Base-by-base conservation (phyloP, 306 rosid genomes). In the Glycine soja region DNA sequence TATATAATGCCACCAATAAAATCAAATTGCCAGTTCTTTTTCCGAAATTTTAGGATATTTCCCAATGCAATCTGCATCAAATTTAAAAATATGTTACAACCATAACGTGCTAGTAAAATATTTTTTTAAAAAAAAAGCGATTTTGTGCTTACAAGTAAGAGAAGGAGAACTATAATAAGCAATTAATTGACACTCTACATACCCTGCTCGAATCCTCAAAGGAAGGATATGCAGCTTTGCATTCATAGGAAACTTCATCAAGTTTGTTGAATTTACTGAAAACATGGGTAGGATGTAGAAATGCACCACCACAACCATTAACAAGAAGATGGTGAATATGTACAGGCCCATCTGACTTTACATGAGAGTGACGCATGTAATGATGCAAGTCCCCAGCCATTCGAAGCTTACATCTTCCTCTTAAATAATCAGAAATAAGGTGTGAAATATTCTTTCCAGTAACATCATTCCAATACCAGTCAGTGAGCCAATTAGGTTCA, bases 11-110 rank as follows among this genome's bases (percentile, higher is more conserved):
- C 99, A 75, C 99, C 99, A 79, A 93, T 95, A 86, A 95, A 92
- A 90, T 96, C 99, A 88, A 96, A 96, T 85, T 93, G 99, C 99
- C 99, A 96, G 79, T 96, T 96, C 90, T 93, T 96, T 93, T 92
- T 96, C 18, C 98, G 91, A 83, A 93, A 96, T 83, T 96, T 96
- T 74, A 93, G 88, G 80, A 95, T 95, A 83, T 95, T 95, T 73
- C 99, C 94, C 34, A 95, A 68, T 18, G 99, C 99, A 88, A 95
- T 92, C 99, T 95, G 92, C 82, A 80, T 53, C 43, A 70, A 65
- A 48, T 70, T 53, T n/a, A 34, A 62, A 78, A 75, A 32, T 3
- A 74, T 64, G 74, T 73, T 32, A 81, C 63, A 81, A 42, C 69
- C 53, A 73, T 74, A 46, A 82, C 52, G 43, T 7, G 56, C 72